Percentiles rank a stretch among this genome's conserved stretches.
phyloP scores from a whole-genome alignment of 176 grass and related monocot species.

The Musa troglodytarum region DNA sequence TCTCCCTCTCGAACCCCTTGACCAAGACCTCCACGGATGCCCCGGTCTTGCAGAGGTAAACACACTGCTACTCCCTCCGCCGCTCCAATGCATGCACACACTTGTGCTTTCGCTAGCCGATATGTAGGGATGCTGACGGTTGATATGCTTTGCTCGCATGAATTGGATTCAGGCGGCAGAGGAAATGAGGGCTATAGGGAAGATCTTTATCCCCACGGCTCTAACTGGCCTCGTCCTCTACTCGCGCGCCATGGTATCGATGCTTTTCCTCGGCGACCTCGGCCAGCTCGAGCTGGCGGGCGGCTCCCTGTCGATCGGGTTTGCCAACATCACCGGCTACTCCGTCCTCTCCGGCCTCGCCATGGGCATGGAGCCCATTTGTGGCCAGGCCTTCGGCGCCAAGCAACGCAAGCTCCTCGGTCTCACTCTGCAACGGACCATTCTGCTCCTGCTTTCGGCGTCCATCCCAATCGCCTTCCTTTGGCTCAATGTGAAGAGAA shows the following conservation, averaged over 20 bases:
- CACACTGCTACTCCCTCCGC: not conserved
- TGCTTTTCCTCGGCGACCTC: constrained; percentile 71
- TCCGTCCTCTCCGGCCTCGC: constrained; percentile 76
- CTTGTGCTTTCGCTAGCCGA: too few relatives aligned
- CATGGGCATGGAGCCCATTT: constrained; percentile 95
- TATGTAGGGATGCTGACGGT: too few relatives aligned
- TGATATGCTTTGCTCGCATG: not conserved
- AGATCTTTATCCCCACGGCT: constrained; percentile 64
- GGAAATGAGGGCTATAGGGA: constrained; percentile 69
- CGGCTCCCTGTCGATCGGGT: constrained; percentile 70
- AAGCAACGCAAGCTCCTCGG: constrained; percentile 52
- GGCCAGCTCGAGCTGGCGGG: constrained; percentile 76
- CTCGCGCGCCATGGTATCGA: constrained; percentile 82
- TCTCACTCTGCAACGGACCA: constrained; percentile 66
- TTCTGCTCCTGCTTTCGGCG: constrained; percentile 60
- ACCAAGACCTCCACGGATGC: constrained; percentile 1
- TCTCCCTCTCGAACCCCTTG: not conserved
- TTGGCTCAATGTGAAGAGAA: constrained; percentile 29
- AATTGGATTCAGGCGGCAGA: constrained; percentile 38
- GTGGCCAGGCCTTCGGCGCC: constrained; percentile 85
- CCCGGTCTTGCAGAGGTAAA: constrained; percentile 15
- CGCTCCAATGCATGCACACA: constrained; percentile 20
- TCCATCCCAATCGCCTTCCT: constrained; percentile 54
- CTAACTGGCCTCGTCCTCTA: constrained; percentile 82
- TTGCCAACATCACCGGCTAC: constrained; percentile 97